Evolutionary conservation across 176 grass and related monocot genomes (phyloP).

Genomic region (Pharus latifolius): DNA sequence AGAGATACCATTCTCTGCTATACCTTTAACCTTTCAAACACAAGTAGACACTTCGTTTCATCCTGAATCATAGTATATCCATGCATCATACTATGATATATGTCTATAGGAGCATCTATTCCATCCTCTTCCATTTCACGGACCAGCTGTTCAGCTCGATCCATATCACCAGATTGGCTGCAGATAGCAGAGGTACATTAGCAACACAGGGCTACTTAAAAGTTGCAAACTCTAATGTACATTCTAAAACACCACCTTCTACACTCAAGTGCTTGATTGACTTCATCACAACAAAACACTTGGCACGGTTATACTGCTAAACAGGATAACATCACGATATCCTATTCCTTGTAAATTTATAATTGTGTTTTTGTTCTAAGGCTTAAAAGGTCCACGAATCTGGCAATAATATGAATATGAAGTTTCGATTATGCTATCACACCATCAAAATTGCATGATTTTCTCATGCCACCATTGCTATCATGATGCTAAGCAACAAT

Average conservation of each 20-base stretch:
- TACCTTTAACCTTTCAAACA: conserved; percentile 86
- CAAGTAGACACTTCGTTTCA: conserved; percentile 85
- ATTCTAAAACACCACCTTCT: too few species aligned
- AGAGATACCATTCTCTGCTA: conserved; percentile 1
- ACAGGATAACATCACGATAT: background rate
- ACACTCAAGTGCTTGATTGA: background rate
- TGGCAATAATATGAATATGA: background rate
- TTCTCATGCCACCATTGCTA: too few species aligned
- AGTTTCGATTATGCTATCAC: too few species aligned
- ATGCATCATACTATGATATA: conserved; percentile 99
- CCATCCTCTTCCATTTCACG: conserved; percentile 91
- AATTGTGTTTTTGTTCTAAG: background rate
- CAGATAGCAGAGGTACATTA: background rate
- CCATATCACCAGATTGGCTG: conserved; percentile 92
- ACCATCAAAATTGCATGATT: too few species aligned
- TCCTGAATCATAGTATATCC: conserved; percentile 79
- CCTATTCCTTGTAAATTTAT: background rate
- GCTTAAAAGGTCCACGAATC: conserved; percentile 8
- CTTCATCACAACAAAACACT: background rate
- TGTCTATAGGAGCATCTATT: conserved; percentile 75
- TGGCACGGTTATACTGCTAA: background rate
- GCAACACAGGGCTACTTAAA: background rate
- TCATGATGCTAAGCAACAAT: too few species aligned
- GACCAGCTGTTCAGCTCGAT: conserved; percentile 71
- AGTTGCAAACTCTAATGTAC: too few species aligned